Evolutionary conservation across 2,329 filamentous ascomycete genomes (phyloP).

Genomic region (Colletotrichum trifolii): DNA sequence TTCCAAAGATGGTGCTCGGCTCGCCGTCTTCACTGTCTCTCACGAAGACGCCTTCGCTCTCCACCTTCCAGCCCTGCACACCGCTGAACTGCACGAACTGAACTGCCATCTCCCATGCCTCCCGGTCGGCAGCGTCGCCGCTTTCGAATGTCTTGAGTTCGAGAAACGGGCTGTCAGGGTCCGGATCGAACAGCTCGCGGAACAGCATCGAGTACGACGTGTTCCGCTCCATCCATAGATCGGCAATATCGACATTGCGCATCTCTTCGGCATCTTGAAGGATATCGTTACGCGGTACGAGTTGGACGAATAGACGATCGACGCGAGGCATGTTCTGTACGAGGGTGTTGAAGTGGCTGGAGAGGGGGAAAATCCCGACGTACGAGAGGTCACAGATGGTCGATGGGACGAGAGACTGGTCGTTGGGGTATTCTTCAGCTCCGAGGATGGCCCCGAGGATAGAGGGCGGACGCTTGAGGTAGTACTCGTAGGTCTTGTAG

Average conservation of each 20-base stretch:
- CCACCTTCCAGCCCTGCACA: conserved; percentile 55
- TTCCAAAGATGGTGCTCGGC: conserved; percentile 22
- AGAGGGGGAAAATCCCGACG: conserved; percentile 74
- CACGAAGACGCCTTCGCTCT: conserved; percentile 58
- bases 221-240: conserved; percentile 66
- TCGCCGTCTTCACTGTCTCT: conserved; percentile 38
- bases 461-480: conserved; percentile 71
- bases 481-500: conserved; percentile 79
- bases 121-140: conserved; percentile 57
- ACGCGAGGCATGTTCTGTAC: conserved; percentile 61
- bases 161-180: conserved; percentile 48
- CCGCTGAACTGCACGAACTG: conserved; percentile 51
- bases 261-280: conserved; percentile 51
- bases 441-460: conserved; percentile 66
- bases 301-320: conserved; percentile 64
- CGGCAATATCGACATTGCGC: conserved; percentile 51
- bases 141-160: conserved; percentile 60
- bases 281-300: conserved; percentile 49
- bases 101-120: conserved; percentile 59
- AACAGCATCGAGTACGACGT: conserved; percentile 61
- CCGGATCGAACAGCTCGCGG: conserved; percentile 49
- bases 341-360: conserved; percentile 66
- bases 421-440: conserved; percentile 50
- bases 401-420: conserved; percentile 50
- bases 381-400: conserved; percentile 66